A percentile compares a stretch with the other conserved stretches of the same genome.
Conservation (phyloP, 2,329 filamentous ascomycete species). For the Nothophaeocryptopus gaeumannii region DNA sequence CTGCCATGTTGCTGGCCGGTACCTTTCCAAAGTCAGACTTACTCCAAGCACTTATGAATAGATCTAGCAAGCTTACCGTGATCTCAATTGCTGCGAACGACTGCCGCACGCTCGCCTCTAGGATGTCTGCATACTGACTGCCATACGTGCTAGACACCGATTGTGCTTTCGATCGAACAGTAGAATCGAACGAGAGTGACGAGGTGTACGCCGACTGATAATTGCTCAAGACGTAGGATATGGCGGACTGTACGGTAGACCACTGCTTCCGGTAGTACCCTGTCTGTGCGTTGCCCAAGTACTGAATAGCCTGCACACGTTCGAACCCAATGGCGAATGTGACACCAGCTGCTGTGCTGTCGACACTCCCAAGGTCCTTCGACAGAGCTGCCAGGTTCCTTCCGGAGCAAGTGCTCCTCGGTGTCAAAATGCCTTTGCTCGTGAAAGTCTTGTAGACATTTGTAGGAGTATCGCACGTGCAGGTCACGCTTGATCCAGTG, state of each 20-base stretch:
- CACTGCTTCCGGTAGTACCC: slow-evolving; percentile 26
- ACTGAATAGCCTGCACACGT: slow-evolving; percentile 25
- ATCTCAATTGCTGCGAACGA: slow-evolving; percentile 29
- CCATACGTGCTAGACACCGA: slow-evolving; percentile 24
- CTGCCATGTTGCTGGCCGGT: slow-evolving; percentile 19
- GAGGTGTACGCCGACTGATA: slow-evolving; percentile 16
- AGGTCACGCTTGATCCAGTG: slow-evolving; percentile 1
- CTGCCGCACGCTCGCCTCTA: slow-evolving; percentile 30
- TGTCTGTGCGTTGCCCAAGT: slow-evolving; percentile 25
- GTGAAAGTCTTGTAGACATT: slow-evolving; percentile 19
- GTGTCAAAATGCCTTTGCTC: slow-evolving; percentile 11
- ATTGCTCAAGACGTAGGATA: slow-evolving; percentile 23
- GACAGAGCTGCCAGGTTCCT: slow-evolving; percentile 23
- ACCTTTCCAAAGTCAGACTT: slow-evolving; percentile 6
- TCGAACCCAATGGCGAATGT: slow-evolving; percentile 29
- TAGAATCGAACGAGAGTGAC: slow-evolving; percentile 22
- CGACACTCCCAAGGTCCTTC: slow-evolving; percentile 13
- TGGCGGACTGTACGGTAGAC: slow-evolving; percentile 22
- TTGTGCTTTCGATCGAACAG: slow-evolving; percentile 22
- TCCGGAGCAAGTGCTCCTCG: slow-evolving; percentile 7
- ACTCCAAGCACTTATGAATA: too few relatives aligned
- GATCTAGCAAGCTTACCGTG: slow-evolving; percentile 11
- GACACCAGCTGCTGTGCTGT: slow-evolving; percentile 7
- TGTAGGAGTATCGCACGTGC: slow-evolving; percentile 8
- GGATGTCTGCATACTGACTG: slow-evolving; percentile 29